These are phyloP conservation scores for Xylaria polymorpha DNA, from an alignment of 2,329 filamentous ascomycete species.

Conservation along the genomic window DNA sequence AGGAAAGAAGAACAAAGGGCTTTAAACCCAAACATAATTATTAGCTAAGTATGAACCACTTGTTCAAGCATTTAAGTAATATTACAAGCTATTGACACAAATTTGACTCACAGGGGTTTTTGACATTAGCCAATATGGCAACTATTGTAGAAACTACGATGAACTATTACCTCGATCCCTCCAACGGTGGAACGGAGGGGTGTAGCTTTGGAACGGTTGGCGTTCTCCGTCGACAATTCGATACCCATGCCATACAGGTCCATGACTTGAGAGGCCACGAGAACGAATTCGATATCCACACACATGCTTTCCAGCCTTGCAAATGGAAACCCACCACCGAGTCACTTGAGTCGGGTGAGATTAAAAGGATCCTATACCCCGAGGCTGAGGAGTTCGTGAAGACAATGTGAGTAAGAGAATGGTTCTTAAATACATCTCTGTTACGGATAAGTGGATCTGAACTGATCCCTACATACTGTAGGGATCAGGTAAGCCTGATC, in stretches of 20 bases:
- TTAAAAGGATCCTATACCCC: slow-evolving; percentile 13
- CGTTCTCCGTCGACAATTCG: slow-evolving; percentile 36
- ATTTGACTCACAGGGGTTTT: not conserved
- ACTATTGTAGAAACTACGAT: slow-evolving; percentile 26
- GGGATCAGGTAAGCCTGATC: too few species aligned
- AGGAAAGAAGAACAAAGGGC: too few species aligned
- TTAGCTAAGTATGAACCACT: too few species aligned
- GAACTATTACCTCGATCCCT: slow-evolving; percentile 36
- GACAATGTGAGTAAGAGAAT: slow-evolving; percentile 28
- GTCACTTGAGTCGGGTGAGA: slow-evolving; percentile 20
- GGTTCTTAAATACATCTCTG: not conserved
- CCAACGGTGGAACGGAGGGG: slow-evolving; percentile 17
- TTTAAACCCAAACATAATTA: too few species aligned
- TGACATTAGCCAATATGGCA: slow-evolving; percentile 16
- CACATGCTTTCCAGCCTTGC: slow-evolving; percentile 27
- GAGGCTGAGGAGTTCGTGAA: slow-evolving; percentile 35
- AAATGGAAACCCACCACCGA: slow-evolving; percentile 31
- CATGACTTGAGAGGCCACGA: slow-evolving; percentile 29
- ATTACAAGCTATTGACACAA: too few species aligned
- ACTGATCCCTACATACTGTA: too few species aligned
- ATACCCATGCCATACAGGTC: slow-evolving; percentile 28
- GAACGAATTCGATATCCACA: slow-evolving; percentile 32
- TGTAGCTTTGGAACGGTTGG: slow-evolving; percentile 34
- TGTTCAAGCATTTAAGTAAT: too few species aligned
- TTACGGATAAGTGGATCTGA: too few species aligned